A percentile compares a stretch with the other conserved stretches of the same genome.
Evolutionary conservation across 768 basidiomycete genomes (phyloP).

Genomic region (Tulasnella sp.): DNA sequence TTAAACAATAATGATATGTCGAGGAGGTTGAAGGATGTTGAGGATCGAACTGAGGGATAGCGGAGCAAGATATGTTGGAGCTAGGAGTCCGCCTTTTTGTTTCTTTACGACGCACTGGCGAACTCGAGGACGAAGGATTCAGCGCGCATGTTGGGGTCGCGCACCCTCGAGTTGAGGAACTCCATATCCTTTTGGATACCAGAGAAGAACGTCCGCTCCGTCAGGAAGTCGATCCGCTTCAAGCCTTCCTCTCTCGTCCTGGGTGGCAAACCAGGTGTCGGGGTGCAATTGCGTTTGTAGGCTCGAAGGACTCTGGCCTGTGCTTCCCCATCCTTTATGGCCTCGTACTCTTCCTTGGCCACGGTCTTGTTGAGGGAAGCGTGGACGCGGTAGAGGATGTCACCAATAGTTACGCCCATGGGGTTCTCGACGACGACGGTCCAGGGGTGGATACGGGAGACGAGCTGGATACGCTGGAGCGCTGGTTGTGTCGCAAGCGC

Average conservation of each 20-base stretch:
- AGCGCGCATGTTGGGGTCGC: background rate
- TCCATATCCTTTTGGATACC: constrained; percentile 11
- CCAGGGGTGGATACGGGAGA: constrained; percentile 1
- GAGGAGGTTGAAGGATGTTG: too few relatives aligned
- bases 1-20: too few relatives aligned
- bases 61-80: too few relatives aligned
- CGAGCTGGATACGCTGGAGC: background rate
- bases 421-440: constrained; percentile 13
- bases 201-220: constrained; percentile 10
- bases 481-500: constrained; percentile 5
- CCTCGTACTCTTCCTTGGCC: constrained; percentile 4
- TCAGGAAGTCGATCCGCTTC: constrained; percentile 12
- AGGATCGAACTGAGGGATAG: too few relatives aligned
- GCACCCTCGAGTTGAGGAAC: background rate
- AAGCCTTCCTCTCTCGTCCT: constrained; percentile 4
- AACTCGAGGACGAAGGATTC: constrained; percentile 10
- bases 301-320: constrained; percentile 1
- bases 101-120: constrained; percentile 3
- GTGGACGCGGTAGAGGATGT: constrained; percentile 9
- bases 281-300: constrained; percentile 9
- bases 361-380: constrained; percentile 9
- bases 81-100: too few relatives aligned
- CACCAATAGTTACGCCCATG: constrained; percentile 7
- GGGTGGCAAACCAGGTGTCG: background rate
- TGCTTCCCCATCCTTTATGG: background rate